These are phyloP conservation scores for Pseudopediastrum boryanum DNA, from an alignment of 139 green algal species.

Conservation along the genomic window DNA sequence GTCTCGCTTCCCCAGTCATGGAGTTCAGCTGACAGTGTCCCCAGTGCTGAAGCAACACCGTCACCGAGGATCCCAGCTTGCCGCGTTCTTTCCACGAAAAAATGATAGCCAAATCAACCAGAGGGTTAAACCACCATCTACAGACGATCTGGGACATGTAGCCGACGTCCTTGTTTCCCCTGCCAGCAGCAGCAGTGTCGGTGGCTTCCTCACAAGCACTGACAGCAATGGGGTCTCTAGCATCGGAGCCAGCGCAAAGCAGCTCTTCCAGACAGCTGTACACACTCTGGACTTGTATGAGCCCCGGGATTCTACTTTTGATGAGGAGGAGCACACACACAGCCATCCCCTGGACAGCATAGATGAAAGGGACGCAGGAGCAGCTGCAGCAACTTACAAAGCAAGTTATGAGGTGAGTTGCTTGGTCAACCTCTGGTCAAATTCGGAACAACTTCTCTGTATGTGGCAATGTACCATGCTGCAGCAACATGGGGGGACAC, in stretches of 20 bases:
- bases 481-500: no score
- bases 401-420: slow-evolving; percentile 26
- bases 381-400: slow-evolving; percentile 25
- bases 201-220: not conserved
- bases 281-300: slow-evolving; percentile 42
- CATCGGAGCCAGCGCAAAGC: slow-evolving; percentile 20
- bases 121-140: no score
- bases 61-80: no score
- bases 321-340: slow-evolving; percentile 30
- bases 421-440: not conserved
- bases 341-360: slow-evolving; percentile 29
- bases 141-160: no score
- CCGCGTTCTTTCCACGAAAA: no score
- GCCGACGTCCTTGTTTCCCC: not conserved
- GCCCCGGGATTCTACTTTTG: not conserved
- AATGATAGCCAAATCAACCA: no score
- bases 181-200: not conserved
- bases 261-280: slow-evolving; percentile 43
- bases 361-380: not conserved
- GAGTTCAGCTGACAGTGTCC: no score
- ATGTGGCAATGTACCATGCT: no score
- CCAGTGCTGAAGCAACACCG: no score
- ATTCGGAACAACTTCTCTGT: no score
- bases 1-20: no score
- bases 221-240: not conserved